Evolutionary conservation across 2,329 filamentous ascomycete species (phyloP).

Genomic region (Verticillium nubilum): DNA sequence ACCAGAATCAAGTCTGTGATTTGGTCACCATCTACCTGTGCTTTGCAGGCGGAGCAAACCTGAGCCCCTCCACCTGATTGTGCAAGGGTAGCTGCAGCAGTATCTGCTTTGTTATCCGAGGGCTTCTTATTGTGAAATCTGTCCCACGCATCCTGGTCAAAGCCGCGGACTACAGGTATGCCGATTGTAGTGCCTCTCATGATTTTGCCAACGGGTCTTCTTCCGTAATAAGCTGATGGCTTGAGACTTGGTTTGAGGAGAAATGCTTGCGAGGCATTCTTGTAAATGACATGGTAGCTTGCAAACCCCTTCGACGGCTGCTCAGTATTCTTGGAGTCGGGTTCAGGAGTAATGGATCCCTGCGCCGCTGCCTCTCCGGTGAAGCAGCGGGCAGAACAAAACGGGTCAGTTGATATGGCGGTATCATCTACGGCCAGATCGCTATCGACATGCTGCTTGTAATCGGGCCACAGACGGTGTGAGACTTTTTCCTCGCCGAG

Average conservation of each 20-base stretch:
- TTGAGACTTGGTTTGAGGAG: conserved; percentile 80
- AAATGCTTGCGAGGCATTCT: conserved; percentile 70
- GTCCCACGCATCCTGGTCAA: conserved; percentile 73
- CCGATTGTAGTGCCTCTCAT: conserved; percentile 78
- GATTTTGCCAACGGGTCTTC: conserved; percentile 77
- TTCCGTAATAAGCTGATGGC: conserved; percentile 78
- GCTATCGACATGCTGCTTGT: conserved; percentile 16
- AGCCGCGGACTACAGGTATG: conserved; percentile 83
- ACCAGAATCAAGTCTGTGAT: conserved; percentile 87
- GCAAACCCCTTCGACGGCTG: conserved; percentile 55
- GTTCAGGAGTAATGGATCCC: conserved; percentile 35
- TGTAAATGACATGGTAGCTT: conserved; percentile 81
- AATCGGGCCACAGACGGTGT: conserved; percentile 71
- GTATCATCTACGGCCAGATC: conserved; percentile 21
- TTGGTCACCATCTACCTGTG: conserved; percentile 58
- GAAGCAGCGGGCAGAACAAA: conserved; percentile 56
- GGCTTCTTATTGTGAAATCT: conserved; percentile 53
- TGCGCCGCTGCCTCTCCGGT: conserved; percentile 53
- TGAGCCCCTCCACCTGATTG: conserved; percentile 13
- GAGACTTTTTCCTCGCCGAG: conserved; percentile 87
- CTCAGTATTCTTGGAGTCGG: conserved; percentile 27
- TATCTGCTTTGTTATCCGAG: conserved; percentile 6
- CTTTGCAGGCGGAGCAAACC: conserved; percentile 53
- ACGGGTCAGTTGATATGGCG: conserved; percentile 46
- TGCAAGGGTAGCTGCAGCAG: conserved; percentile 7